Evolutionary conservation across 768 basidiomycete species (phyloP).

Genomic region (Roridomyces roridus): DNA sequence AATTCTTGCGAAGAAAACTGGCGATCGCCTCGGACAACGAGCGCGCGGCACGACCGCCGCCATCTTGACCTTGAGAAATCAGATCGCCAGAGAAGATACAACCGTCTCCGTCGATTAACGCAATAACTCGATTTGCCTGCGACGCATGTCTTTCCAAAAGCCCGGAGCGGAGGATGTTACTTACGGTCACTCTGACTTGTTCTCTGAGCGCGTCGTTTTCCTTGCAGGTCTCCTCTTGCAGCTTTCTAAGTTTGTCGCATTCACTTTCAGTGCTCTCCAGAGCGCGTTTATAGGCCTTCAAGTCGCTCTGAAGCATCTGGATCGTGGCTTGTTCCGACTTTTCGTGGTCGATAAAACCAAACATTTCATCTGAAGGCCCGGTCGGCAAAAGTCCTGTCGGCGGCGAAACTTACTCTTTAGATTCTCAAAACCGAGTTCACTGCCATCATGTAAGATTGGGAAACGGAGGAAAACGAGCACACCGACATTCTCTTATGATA

Average conservation of each 20-base stretch:
- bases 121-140: conserved; percentile 52
- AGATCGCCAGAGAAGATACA: conserved; percentile 63
- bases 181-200: conserved; percentile 42
- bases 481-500: conserved; percentile 23
- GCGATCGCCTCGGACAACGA: conserved; percentile 48
- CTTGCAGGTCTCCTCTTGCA: conserved; percentile 43
- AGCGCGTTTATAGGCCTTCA: conserved; percentile 49
- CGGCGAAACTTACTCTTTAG: conserved; percentile 37
- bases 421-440: conserved; percentile 38
- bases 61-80: conserved; percentile 59
- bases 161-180: background rate
- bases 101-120: conserved; percentile 72
- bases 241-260: conserved; percentile 36
- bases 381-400: background rate
- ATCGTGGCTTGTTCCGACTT: conserved; percentile 36
- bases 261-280: conserved; percentile 45
- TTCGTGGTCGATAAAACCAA: conserved; percentile 41
- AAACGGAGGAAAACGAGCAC: background rate
- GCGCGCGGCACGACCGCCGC: conserved; percentile 63
- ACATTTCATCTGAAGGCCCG: conserved; percentile 43
- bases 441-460: background rate
- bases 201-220: conserved; percentile 45
- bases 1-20: conserved; percentile 39
- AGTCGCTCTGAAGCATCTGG: conserved; percentile 45
- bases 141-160: background rate